These are phyloP conservation scores for Bombardia bombarda DNA, from an alignment of 495 filamentous ascomycete species.

Conservation along the genomic window DNA sequence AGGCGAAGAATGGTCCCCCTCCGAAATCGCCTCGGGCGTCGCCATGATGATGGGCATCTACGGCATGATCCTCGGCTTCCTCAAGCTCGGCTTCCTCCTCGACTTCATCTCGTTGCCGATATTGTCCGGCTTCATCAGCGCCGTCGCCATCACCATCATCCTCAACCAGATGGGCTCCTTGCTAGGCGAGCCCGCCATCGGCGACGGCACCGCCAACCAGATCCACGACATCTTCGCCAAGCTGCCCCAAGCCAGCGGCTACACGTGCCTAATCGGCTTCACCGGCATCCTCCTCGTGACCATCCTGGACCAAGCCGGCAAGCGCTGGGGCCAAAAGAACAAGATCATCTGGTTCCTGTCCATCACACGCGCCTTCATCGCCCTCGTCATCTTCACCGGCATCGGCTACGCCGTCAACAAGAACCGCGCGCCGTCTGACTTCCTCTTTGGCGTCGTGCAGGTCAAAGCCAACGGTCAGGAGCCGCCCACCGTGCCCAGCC, in stretches of 20 bases:
- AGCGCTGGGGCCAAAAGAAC: conserved; percentile 38
- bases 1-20: conserved; percentile 25
- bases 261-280: conserved; percentile 40
- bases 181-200: conserved; percentile 33
- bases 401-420: conserved; percentile 42
- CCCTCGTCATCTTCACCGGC: conserved; percentile 37
- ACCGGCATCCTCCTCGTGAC: conserved; percentile 34
- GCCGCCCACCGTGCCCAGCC: conserved; percentile 26
- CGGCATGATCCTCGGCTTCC: conserved; percentile 38
- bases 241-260: conserved; percentile 31
- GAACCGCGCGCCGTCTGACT: conserved; percentile 21
- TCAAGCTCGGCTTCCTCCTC: conserved; percentile 45
- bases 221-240: conserved; percentile 36
- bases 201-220: conserved; percentile 30
- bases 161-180: conserved; percentile 38
- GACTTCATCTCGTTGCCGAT: conserved; percentile 45
- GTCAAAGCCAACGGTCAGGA: conserved; percentile 36
- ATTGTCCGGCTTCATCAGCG: conserved; percentile 43
- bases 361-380: conserved; percentile 38
- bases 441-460: conserved; percentile 34
- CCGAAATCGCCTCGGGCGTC: conserved; percentile 40
- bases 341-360: conserved; percentile 34
- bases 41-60: conserved; percentile 46
- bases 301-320: conserved; percentile 35
- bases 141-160: conserved; percentile 41